Evolutionary conservation across 2,329 filamentous ascomycete species (phyloP), one percentile per base, ranked within the genome.

Genomic region (Zalaria obscura): DNA sequence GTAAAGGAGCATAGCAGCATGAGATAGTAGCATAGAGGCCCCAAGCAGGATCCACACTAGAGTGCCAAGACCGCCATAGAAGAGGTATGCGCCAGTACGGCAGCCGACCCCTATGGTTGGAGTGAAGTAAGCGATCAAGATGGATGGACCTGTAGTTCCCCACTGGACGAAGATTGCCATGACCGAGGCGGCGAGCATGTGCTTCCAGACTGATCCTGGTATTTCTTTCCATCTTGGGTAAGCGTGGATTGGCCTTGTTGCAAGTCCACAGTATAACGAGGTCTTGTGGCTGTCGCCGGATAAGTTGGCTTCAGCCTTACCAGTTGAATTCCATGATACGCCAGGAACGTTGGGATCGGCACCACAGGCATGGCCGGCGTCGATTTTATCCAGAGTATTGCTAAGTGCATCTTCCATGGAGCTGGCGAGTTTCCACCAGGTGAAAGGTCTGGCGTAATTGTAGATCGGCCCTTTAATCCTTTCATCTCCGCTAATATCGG

Each of bases 371-470:
- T n/a, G n/a, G n/a, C n/a, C n/a, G n/a, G n/a, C n/a, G n/a, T n/a
- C n/a, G n/a, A n/a, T n/a, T n/a, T n/a, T n/a, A n/a, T n/a, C n/a
- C n/a, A n/a, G n/a, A n/a, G n/a, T n/a, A n/a, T n/a, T n/a, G n/a
- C n/a, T n/a, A n/a, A n/a, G n/a, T n/a, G n/a, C n/a, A n/a, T n/a
- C n/a, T n/a, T n/a, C n/a, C n/a, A n/a, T n/a, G n/a, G n/a, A n/a
- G n/a, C n/a, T n/a, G n/a, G n/a, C n/a, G n/a, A n/a, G n/a, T n/a
- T n/a, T n/a, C n/a, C 47, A 51, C 49, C 48, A 52, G 3, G 49
- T 53, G 39, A 53, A 54, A 1, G 50, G 42, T 10, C 50, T 38
- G 3, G 50, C 52, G 38, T 54, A 53, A 35, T 53, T 54, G 46
- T 48, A 53, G 25, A 52, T 48, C 3, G 50, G 52, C 0, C 48